These are phyloP conservation scores for Hemileccinum rubropunctum DNA, from an alignment of 768 basidiomycete species.

Conservation along the genomic window DNA sequence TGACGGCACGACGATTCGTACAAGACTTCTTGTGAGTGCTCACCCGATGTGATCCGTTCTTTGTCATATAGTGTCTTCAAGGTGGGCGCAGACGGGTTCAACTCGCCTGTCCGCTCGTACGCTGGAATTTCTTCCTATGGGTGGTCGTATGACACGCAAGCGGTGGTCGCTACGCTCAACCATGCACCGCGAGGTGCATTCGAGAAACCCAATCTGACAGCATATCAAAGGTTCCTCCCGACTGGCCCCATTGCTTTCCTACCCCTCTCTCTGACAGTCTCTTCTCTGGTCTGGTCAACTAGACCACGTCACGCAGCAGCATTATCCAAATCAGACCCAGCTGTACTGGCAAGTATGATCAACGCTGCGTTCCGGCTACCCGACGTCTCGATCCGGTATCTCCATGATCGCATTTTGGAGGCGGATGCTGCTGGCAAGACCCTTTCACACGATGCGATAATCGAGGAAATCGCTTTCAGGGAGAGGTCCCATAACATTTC, in stretches of 20 bases:
- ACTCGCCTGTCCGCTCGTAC: conserved; percentile 88
- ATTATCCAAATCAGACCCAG: conserved; percentile 62
- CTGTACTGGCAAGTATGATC: conserved; percentile 68
- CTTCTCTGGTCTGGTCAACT: conserved; percentile 95
- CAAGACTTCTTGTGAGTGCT: conserved; percentile 67
- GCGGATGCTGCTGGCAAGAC: conserved; percentile 43
- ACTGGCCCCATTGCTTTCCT: conserved; percentile 96
- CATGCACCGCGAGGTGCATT: conserved; percentile 66
- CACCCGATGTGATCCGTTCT: neutral
- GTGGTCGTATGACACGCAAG: conserved; percentile 88
- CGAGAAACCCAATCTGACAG: conserved; percentile 68
- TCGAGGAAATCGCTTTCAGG: conserved; percentile 66
- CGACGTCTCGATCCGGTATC: conserved; percentile 64
- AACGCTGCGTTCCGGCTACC: conserved; percentile 91
- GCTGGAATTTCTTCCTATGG: conserved; percentile 86
- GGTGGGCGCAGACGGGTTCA: conserved; percentile 95
- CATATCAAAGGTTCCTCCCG: conserved; percentile 92
- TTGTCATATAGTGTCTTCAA: conserved; percentile 25
- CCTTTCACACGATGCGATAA: conserved; percentile 48
- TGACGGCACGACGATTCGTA: conserved; percentile 59
- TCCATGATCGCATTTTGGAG: conserved; percentile 61
- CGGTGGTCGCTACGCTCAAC: conserved; percentile 83
- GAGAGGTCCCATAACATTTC: conserved; percentile 70
- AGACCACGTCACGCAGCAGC: conserved; percentile 71
- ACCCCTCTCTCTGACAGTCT: conserved; percentile 72